Evolutionary conservation across 2,329 filamentous ascomycete genomes (phyloP), one percentile per base, ranked within the genome.

Genomic region (Pyrenophora seminiperda): DNA sequence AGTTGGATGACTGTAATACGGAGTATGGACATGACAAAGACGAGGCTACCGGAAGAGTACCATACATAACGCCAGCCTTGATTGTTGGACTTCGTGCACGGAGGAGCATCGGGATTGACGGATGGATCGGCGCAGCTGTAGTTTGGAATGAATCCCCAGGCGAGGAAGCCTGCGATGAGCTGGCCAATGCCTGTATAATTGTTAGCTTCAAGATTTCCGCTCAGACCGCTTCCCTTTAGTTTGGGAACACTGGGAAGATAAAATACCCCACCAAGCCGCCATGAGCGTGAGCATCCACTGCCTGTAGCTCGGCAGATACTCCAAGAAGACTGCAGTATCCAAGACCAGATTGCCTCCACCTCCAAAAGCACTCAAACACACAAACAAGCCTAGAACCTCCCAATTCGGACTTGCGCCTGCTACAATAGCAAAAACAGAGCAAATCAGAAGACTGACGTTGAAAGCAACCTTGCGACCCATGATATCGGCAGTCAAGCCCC

Each of bases 381-480:
- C 79, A 62, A 89, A 88, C 17, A 87, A 69, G 0, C 83, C 85
- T 10, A 90, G 76, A 0, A 82, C 80, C 2, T 80, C 73, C 85
- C 86, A 91, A 55, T 79, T 87, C 1, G 87, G 87, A 50, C 83
- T 80, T 1, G 82, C 83, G 3, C 87, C 88, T 1, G 86, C 87
- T 1, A 88, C 74, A 45, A 89, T 82, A 22, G 80, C 81, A 40
- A 86, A 84, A 5, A 83, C 66, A 3, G 83, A 81, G 62, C 81
- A 85, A 48, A 88, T 76, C 60, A 89, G 79, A 9, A 89, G 75
- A 2, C 83, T 84, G 17, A 83, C 73, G 61, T 89, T 89, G 74
- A 90, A 90, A 4, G 87, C 86, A 57, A 82, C 83, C 54, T 82
- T 81, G 34, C 87, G 79, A 5, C 86, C 87, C 53, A 89, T 84